Base-by-base conservation (phyloP, 352 stramenopile genomes). In the Pythium volutum region DNA sequence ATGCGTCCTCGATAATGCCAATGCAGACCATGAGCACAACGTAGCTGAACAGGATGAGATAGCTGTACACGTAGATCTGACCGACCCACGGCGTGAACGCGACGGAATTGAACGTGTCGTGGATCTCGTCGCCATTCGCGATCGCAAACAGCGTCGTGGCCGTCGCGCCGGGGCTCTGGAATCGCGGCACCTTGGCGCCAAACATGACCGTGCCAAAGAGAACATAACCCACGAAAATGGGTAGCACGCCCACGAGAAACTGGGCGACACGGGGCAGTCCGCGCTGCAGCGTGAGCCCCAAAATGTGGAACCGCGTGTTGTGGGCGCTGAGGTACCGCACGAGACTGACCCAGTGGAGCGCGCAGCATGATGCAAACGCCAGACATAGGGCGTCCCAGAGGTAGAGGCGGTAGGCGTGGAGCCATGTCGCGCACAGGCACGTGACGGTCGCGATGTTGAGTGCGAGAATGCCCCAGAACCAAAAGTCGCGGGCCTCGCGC, bases 1-100 rank as follows among this genome's bases (percentile, higher is more conserved):
- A 96, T 20, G 85, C 79, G 62, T 96, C 84, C 66, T 96, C 87
- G 48, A 95, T 91, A 51, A 96, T 91, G 18, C 81, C 82, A 62
- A 96, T 95, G 70, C 85, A 94, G 12, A 95, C 85, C 80, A 95
- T 95, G 26, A 95, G 70, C 53, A 95, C 85, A 14, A 93, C 82
- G 70, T 95, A 95, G 61, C 87, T 95, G 66, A 95, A 96, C 10
- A 95, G 71, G 26, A 91, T 84, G 54, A 95, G 80, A 78, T 93
- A 95, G 48, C 61, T 79, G 71, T 94, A 93, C 18, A 95, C 69
- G 69, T 95, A 96, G 42, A 95, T 71, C 71, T 93, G 83, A 6
- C 83, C 83, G 43, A 91, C 75, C 74, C 75, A 88, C 3, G 83
- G 83, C 25, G 79, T 87, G 52, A 81, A 87, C 27, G 78, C 67